phyloP scores from a whole-genome alignment of 2,329 filamentous ascomycete genomes.

The Paraconiothyrium sp. region DNA sequence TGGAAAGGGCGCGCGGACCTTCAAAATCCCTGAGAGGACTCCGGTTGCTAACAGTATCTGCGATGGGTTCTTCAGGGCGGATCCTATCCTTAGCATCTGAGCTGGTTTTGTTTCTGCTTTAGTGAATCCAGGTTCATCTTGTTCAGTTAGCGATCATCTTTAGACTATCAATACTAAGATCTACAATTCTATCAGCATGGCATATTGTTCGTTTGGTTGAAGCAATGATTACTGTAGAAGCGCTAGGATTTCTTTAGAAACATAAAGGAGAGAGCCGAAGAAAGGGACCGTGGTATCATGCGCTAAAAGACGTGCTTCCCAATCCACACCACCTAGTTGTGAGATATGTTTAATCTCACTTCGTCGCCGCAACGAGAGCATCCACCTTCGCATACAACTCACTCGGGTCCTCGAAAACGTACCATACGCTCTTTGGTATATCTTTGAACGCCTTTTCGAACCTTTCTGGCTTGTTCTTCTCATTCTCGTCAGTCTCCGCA shows the following conservation, averaged over 20 bases:
- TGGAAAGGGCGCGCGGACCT: constrained; percentile 11
- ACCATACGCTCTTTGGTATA: constrained; percentile 77
- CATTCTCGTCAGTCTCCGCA: constrained; percentile 77
- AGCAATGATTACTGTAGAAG: too few species aligned
- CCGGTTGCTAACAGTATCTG: constrained; percentile 14
- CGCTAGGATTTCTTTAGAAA: too few species aligned
- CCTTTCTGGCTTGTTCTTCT: constrained; percentile 70
- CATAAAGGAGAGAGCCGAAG: too few species aligned
- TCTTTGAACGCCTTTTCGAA: constrained; percentile 86
- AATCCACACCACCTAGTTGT: not conserved
- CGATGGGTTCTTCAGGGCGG: constrained; percentile 13
- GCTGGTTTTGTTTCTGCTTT: not conserved
- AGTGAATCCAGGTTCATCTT: not conserved
- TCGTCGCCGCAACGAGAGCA: constrained; percentile 28
- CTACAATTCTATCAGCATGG: not conserved
- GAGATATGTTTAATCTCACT: not conserved
- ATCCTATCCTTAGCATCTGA: not conserved
- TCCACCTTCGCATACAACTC: constrained; percentile 64
- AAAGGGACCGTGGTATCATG: constrained; percentile 3
- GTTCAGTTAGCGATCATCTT: not conserved
- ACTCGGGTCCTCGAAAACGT: constrained; percentile 79
- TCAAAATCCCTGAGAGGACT: constrained; percentile 5
- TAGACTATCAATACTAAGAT: not conserved
- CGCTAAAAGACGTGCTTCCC: not conserved
- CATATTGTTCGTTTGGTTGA: too few species aligned